Conservation (phyloP, 2,329 filamentous ascomycete species). For the Penicillium capsulatum region DNA sequence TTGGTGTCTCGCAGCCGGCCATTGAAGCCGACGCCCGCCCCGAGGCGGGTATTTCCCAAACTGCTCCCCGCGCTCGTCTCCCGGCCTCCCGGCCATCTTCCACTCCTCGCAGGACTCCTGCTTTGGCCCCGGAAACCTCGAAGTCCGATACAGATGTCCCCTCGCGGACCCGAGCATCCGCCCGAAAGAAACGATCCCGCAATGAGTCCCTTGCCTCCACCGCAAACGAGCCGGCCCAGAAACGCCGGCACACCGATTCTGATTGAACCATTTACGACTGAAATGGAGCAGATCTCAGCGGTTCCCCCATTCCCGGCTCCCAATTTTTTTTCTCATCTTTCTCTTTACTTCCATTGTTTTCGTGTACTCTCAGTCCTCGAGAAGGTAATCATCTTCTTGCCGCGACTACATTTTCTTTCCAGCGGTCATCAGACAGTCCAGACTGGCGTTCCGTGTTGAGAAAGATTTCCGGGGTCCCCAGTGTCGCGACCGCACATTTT, state of each 20-base stretch:
- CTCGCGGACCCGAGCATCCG: conserved; percentile 4
- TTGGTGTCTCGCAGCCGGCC: not conserved
- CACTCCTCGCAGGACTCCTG: not conserved
- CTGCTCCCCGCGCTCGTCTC: conserved; percentile 5
- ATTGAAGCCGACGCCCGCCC: conserved; percentile 5
- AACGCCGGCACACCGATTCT: conserved; percentile 14
- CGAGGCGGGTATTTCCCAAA: conserved; percentile 5
- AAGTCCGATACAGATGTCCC: conserved; percentile 3
- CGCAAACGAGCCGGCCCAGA: conserved; percentile 11
- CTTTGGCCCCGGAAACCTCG: not conserved
- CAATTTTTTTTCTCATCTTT: not conserved
- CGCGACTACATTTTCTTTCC: too few species aligned
- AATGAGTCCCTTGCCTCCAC: conserved; percentile 7
- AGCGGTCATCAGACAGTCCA: too few species aligned
- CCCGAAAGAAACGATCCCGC: conserved; percentile 14
- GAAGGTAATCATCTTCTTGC: too few species aligned
- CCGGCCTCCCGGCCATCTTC: conserved; percentile 1
- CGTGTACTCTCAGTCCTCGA: too few species aligned
- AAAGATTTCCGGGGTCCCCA: not conserved
- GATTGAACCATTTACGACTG: conserved; percentile 7
- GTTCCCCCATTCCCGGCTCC: not conserved
- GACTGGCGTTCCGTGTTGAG: too few species aligned
- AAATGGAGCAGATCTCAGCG: too few species aligned
- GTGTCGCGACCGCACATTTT: not conserved
- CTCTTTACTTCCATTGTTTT: not conserved